phyloP scores from a whole-genome alignment of 257 asterid species.

The Scutellaria minor region DNA sequence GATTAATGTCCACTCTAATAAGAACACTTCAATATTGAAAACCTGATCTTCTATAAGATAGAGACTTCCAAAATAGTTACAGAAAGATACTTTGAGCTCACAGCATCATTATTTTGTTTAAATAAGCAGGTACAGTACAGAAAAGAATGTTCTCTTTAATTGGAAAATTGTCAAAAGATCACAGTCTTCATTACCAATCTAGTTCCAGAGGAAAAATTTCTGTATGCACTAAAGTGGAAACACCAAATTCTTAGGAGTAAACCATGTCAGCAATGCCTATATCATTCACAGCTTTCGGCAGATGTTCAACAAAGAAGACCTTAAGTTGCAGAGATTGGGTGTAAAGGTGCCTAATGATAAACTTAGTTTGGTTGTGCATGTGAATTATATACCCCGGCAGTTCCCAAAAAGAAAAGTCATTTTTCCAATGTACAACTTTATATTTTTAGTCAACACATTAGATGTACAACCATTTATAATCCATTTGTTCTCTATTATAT shows the following conservation, averaged over 20 bases:
- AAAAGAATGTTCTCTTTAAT: background rate
- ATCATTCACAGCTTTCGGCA: too few relatives aligned
- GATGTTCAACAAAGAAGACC: background rate
- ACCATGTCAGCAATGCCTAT: background rate
- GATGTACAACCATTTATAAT: too few relatives aligned
- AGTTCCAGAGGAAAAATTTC: too few relatives aligned
- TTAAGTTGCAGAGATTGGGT: background rate
- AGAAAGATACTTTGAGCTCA: background rate
- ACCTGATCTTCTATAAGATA: background rate
- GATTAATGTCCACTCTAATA: background rate
- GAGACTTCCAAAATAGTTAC: background rate
- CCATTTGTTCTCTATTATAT: too few relatives aligned
- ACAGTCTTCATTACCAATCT: too few relatives aligned
- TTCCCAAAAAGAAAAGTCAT: too few relatives aligned
- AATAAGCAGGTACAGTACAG: slow-evolving; percentile 10
- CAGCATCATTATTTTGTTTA: background rate
- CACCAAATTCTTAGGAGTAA: background rate
- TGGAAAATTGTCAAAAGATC: too few relatives aligned
- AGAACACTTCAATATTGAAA: slow-evolving; percentile 6
- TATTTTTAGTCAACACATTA: too few relatives aligned
- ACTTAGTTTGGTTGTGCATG: background rate
- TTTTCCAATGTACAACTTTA: too few relatives aligned
- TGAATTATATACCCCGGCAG: background rate
- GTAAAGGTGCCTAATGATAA: background rate
- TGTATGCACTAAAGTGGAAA: too few relatives aligned